Evolutionary conservation across 208 protist species (phyloP).

Genomic region (Lotmaria passim): DNA sequence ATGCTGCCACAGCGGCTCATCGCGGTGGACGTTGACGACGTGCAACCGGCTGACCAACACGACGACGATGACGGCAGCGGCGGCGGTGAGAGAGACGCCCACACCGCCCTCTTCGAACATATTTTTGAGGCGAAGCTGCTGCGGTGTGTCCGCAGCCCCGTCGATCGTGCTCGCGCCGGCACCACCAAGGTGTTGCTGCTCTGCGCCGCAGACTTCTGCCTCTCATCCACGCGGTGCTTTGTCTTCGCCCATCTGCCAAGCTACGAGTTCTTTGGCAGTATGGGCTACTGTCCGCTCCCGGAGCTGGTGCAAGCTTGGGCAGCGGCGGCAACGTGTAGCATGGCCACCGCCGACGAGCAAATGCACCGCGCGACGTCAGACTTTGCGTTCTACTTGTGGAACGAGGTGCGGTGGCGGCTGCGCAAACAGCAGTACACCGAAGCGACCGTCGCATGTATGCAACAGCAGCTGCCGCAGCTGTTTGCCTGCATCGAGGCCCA

Average conservation of each 20-base stretch:
- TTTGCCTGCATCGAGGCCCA: constrained; percentile 23
- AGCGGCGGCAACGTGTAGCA: constrained; percentile 23
- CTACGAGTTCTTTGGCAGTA: constrained; percentile 63
- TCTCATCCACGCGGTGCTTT: constrained; percentile 20
- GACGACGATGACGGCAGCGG: constrained; percentile 1
- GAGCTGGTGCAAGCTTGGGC: constrained; percentile 63
- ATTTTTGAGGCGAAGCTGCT: constrained; percentile 56
- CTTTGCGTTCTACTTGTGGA: constrained; percentile 35
- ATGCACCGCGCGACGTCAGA: constrained; percentile 14
- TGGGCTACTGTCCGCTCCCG: constrained; percentile 59
- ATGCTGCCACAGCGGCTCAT: neutral
- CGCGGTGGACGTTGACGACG: constrained; percentile 11
- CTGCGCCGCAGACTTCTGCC: constrained; percentile 27
- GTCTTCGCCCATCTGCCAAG: constrained; percentile 45
- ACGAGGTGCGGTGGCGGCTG: constrained; percentile 36
- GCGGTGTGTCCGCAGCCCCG: constrained; percentile 27
- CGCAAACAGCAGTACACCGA: constrained; percentile 28
- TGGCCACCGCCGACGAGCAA: neutral
- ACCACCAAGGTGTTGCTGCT: constrained; percentile 36
- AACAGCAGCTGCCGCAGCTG: constrained; percentile 23
- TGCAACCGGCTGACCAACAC: neutral
- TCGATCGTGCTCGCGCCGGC: constrained; percentile 24
- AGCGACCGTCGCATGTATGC: constrained; percentile 15
- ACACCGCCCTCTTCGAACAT: constrained; percentile 55
- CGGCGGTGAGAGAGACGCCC: no score